These are phyloP conservation scores for Russula emetica DNA, from an alignment of 768 basidiomycete species.

Conservation along the genomic window DNA sequence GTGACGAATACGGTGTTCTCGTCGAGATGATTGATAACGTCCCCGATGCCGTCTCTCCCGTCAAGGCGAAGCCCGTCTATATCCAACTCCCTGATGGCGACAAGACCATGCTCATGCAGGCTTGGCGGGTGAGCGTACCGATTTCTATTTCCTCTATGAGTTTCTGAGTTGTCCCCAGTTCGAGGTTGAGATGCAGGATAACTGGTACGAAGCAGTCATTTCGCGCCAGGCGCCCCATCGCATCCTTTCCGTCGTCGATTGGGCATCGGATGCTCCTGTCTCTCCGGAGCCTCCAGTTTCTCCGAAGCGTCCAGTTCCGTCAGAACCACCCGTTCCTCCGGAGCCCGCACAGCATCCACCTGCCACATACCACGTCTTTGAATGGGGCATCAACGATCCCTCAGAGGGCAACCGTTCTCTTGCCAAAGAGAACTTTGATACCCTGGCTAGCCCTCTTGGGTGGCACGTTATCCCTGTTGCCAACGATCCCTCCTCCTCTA, in stretches of 20 bases:
- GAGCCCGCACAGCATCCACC: conserved; percentile 30
- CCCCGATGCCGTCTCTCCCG: conserved; percentile 74
- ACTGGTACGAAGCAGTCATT: conserved; percentile 93
- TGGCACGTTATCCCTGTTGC: conserved; percentile 83
- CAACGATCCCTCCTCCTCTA: conserved; percentile 58
- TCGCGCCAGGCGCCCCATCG: conserved; percentile 68
- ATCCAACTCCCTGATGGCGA: conserved; percentile 73
- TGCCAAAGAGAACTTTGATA: conserved; percentile 67
- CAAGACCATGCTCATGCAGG: conserved; percentile 59
- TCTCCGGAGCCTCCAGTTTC: conserved; percentile 55
- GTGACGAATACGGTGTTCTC: conserved; percentile 39
- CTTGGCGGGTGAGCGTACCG: conserved; percentile 68
- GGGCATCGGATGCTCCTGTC: conserved; percentile 31
- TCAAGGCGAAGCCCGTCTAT: conserved; percentile 76
- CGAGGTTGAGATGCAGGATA: conserved; percentile 90
- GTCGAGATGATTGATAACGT: conserved; percentile 53
- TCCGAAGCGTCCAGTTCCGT: conserved; percentile 26
- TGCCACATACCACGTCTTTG: conserved; percentile 64
- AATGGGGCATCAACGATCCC: conserved; percentile 87
- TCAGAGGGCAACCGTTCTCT: conserved; percentile 55
- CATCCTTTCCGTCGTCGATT: conserved; percentile 88
- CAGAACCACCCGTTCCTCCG: conserved; percentile 56
- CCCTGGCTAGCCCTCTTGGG: conserved; percentile 76
- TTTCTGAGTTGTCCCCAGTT: conserved; percentile 43
- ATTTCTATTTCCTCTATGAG: neutral